Percentiles rank a stretch among this genome's conserved stretches.
Evolutionary conservation across 148 eudicot genomes (phyloP).

Genomic region (Amaranthus hypochondriacus): DNA sequence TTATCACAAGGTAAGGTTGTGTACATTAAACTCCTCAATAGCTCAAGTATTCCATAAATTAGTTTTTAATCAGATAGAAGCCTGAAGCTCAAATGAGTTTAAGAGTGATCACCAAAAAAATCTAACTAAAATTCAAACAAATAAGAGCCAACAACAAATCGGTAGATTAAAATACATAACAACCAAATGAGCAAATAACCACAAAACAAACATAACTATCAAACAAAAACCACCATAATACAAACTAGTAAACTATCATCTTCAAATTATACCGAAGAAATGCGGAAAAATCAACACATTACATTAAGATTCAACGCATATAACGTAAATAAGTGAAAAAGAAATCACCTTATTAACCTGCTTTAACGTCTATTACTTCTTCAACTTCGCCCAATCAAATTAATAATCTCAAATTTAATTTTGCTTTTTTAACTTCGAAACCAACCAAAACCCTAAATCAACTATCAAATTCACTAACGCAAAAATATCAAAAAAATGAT

Average conservation of each 20-base stretch:
- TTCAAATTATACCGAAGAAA: not conserved
- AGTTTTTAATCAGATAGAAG: not conserved
- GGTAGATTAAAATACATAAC: not conserved
- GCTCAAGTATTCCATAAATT: too few relatives aligned
- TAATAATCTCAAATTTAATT: not conserved
- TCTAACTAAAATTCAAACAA: not conserved
- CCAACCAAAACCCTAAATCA: constrained; percentile 26
- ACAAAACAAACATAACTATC: not conserved
- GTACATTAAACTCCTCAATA: too few relatives aligned
- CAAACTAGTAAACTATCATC: not conserved
- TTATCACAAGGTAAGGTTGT: too few relatives aligned
- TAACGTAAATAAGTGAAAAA: not conserved
- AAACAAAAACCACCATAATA: not conserved
- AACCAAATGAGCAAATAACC: not conserved
- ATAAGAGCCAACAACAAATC: too few relatives aligned
- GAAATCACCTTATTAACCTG: not conserved
- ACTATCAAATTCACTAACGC: not conserved
- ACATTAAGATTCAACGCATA: not conserved
- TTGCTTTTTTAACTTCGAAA: constrained; percentile 1
- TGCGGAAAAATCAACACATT: not conserved
- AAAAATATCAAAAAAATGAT: not conserved
- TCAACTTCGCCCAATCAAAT: not conserved
- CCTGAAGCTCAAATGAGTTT: not conserved
- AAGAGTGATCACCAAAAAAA: not conserved
- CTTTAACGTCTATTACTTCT: not conserved